phyloP scores from a whole-genome alignment of 73 alveolate species.

The Stentor coeruleus region DNA sequence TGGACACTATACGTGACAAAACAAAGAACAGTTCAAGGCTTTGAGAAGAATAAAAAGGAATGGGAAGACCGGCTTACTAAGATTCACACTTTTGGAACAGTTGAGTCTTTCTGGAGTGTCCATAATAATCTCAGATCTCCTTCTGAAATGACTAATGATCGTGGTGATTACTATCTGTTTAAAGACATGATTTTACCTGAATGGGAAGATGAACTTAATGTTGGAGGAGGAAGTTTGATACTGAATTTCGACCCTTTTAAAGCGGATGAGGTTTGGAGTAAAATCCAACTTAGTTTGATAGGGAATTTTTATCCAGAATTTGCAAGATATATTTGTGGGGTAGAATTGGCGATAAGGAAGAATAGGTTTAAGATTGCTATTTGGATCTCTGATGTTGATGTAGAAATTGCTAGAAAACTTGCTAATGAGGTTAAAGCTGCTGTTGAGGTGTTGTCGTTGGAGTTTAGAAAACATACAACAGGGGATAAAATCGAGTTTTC shows the following conservation, averaged over 20 bases:
- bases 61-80: slow-evolving; percentile 25
- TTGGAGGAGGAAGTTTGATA: slow-evolving; percentile 13
- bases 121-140: slow-evolving; percentile 15
- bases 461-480: neutral
- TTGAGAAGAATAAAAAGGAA: neutral
- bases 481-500: too few relatives aligned
- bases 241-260: neutral
- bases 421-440: neutral
- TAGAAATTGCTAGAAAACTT: neutral
- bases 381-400: neutral
- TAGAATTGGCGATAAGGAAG: neutral
- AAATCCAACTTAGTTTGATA: neutral
- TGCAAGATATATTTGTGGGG: neutral
- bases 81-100: neutral
- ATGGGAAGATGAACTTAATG: slow-evolving; percentile 17
- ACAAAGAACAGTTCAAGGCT: neutral
- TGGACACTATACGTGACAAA: slow-evolving; percentile 23
- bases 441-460: neutral
- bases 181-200: neutral
- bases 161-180: slow-evolving; percentile 12
- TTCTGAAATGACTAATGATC: neutral
- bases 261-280: slow-evolving; percentile 8
- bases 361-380: slow-evolving; percentile 11
- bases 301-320: neutral
- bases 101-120: slow-evolving; percentile 24